Evolutionary conservation across 1,284 basidiomycete genomes (phyloP), one percentile per base, ranked within the genome.

Genomic region (Serendipita sp.): DNA sequence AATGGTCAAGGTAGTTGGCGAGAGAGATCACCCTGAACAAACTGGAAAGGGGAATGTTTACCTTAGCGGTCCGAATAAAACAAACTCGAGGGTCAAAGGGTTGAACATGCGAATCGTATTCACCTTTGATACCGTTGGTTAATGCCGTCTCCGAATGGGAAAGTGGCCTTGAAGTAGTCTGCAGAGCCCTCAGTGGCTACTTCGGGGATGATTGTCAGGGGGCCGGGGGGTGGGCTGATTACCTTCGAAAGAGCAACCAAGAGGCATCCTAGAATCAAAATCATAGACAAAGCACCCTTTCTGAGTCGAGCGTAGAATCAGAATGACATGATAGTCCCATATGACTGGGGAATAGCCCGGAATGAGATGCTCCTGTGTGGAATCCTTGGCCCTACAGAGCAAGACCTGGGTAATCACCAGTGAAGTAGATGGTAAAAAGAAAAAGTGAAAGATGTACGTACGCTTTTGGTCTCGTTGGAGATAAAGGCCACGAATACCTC

Each of bases 311-410:
- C 76, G 75, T 41, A 86, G 73, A 45, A 80, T 70, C 8, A 85
- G 76, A 32, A 88, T 71, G 67, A 85, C 85, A 69, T 89, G 87
- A 70, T 89, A 88, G 70, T 89, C 86, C 86, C 87, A 88, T 41
- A 88, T 71, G 8, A 87, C 79, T 29, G 53, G 5, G 70, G 67
- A 66, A 60, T 72, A 67, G 50, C 42, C 65, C 32, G 64, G 50
- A 2, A 67, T 69, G 30, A 72, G 68, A 22, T 69, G 69, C 1
- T 44, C 38, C 1, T 22, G 5, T 34, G 8, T 76, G 75, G 29
- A 73, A 73, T 66, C 77, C 79, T 70, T 88, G 86, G 61, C 53
- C n/a, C 75, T 76, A 80, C 83, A 86, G 35, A 89, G 70, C 22
- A 83, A 81, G 30, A 84, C 79, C 85, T 86, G 67, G 64, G 42